phyloP scores from a whole-genome alignment of 192 early-diverging fungal genomes.

The Funneliformis mosseae region DNA sequence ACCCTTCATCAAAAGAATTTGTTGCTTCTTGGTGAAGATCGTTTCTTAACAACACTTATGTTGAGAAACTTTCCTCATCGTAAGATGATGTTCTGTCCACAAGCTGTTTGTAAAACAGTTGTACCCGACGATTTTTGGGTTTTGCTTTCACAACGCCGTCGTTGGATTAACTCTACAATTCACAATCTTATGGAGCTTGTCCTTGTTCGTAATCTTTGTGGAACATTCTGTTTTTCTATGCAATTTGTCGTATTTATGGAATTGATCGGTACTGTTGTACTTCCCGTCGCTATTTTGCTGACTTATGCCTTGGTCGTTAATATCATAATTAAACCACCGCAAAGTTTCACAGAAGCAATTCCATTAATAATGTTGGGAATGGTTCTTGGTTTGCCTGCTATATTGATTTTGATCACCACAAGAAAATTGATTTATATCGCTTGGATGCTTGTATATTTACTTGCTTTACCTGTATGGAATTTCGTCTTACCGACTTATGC shows the following conservation, averaged over 20 bases:
- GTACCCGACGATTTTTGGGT: constrained; percentile 84
- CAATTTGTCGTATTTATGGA: constrained; percentile 82
- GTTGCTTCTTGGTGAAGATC: constrained; percentile 88
- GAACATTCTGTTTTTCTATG: constrained; percentile 96
- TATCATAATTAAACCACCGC: constrained; percentile 56
- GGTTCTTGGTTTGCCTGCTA: constrained; percentile 84
- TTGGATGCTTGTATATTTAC: constrained; percentile 90
- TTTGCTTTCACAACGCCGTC: constrained; percentile 85
- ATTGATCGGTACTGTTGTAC: constrained; percentile 73
- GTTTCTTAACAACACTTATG: constrained; percentile 89
- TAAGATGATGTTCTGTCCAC: constrained; percentile 86
- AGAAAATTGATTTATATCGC: constrained; percentile 80
- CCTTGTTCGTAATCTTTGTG: constrained; percentile 91
- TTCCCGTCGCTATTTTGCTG: constrained; percentile 74
- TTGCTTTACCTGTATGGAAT: constrained; percentile 93
- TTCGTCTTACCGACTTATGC: constrained; percentile 88
- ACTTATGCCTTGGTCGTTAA: constrained; percentile 68
- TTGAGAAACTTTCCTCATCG: constrained; percentile 83
- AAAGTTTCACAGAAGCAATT: constrained; percentile 58
- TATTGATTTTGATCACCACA: constrained; percentile 89
- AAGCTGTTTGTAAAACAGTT: constrained; percentile 83
- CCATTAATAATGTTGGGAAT: constrained; percentile 78
- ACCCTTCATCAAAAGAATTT: constrained; percentile 88
- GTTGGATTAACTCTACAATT: constrained; percentile 98
- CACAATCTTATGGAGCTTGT: constrained; percentile 93